These are phyloP conservation scores for Clonostachys rhizophaga DNA, from an alignment of 2,329 filamentous ascomycete species.

Conservation along the genomic window DNA sequence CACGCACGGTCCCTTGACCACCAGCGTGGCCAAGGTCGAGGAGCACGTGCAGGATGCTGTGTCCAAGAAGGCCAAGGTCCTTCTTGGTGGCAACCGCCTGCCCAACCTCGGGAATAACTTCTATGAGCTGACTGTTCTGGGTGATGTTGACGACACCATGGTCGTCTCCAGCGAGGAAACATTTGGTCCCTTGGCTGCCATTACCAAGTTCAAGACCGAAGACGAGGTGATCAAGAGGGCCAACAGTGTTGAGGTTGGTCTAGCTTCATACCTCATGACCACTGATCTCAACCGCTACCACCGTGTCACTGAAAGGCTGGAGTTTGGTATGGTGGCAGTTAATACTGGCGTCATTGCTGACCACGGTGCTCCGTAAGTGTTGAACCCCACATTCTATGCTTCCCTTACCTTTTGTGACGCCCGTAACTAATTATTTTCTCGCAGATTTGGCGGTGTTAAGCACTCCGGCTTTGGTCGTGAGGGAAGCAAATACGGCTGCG, in stretches of 20 bases:
- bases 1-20: slow-evolving; percentile 54
- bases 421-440: slow-evolving; percentile 3
- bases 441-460: slow-evolving; percentile 72
- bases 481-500: slow-evolving; percentile 71
- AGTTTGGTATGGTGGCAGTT: slow-evolving; percentile 60
- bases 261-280: slow-evolving; percentile 15
- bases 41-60: slow-evolving; percentile 54
- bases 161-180: slow-evolving; percentile 6
- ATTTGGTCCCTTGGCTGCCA: slow-evolving; percentile 8
- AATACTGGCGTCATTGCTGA: slow-evolving; percentile 27
- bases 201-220: slow-evolving; percentile 16
- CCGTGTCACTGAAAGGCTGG: slow-evolving; percentile 39
- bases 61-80: slow-evolving; percentile 51
- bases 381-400: too few relatives aligned
- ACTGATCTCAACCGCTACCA: slow-evolving; percentile 17
- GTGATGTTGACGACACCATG: slow-evolving; percentile 27
- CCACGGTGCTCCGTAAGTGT: too few relatives aligned
- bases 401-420: too few relatives aligned
- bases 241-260: slow-evolving; percentile 21
- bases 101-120: slow-evolving; percentile 57
- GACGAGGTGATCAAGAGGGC: slow-evolving; percentile 21
- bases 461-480: slow-evolving; percentile 78
- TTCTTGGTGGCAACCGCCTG: slow-evolving; percentile 46
- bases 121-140: slow-evolving; percentile 66
- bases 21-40: slow-evolving; percentile 54